Base-by-base conservation (phyloP, 163 green algal genomes). In the Scenedesmus sp. region DNA sequence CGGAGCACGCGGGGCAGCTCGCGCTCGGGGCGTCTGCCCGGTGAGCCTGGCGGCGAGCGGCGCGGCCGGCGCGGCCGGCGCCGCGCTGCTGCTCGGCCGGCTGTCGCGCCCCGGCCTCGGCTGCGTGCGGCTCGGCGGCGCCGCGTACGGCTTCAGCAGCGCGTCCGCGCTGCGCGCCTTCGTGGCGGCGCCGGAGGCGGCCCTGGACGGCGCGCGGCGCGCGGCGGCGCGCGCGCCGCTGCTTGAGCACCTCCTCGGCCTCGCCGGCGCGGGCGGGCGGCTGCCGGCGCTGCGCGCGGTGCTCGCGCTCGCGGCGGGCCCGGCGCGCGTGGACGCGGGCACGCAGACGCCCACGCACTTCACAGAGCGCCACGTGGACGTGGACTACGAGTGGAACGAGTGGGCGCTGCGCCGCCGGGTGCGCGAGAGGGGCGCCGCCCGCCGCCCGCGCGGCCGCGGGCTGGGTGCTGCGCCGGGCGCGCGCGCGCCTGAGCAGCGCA, bases 361-460 rank as follows among this genome's bases (percentile, higher is more conserved):
- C 31, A 24, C 87, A 28, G 87, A 93, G 67, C 63, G 77, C 15
- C 39, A 91, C 64, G 87, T 95, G 26, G 91, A 95, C 79, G 20
- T 72, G 24, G 84, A 86, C 42, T 95, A 96, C 63, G 89, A 95
- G 81, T 96, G 90, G 90, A 95, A 94, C 60, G 87, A 93, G 72
- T 96, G 92, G 92, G 89, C 87, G 31, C 84, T 95, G 39, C 83
- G 92, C 28, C 62, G 90, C 28, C 56, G 77, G 65, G 77, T 83
- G 31, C 65, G 74, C 39, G 47, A 18, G 33, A 4, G 20, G 54
- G 26, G 45, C 47, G 20, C 48, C 20, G 4, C 15, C n/a, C n/a
- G n/a, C n/a, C n/a, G n/a, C n/a, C n/a, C n/a, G n/a, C n/a, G n/a
- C n/a, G n/a, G n/a, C n/a, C n/a, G n/a, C n/a, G n/a, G n/a, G n/a